Base-by-base conservation (phyloP, 2,329 filamentous ascomycete species). In the Apiospora koreana region DNA sequence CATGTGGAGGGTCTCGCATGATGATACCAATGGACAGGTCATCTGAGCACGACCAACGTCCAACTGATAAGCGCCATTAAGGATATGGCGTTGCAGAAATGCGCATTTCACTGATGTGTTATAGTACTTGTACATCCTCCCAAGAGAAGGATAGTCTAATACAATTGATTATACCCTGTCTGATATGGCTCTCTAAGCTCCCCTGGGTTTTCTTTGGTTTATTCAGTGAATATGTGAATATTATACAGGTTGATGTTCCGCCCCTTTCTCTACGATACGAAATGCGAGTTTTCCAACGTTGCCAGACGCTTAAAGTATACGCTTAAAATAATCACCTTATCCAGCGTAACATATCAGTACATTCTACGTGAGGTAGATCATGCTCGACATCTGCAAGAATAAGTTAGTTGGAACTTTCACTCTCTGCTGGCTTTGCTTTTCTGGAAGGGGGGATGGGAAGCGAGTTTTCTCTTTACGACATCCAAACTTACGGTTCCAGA, bases 261-360 rank as follows among this genome's bases (percentile, higher is more conserved):
- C 1, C 46, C 23, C 46, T 9, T 14, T 48, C n/a, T 23, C n/a
- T 12, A 23, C 12, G 46, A 25, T 23, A 23, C n/a, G 46, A 25
- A 16, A 16, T 43, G 14, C 12, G 14, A 43, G 12, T 43, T 43
- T 8, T 43, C 14, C 41, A 18, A 43, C 41, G 41, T 43, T 16
- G 41, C 41, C 41, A 16, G 41, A 41, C 38, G 41, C 41, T 16
- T 43, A 4, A 18, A 16, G 12, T n/a, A 54, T 16, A 23, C 4
- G 12, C 18, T 21, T 23, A 65, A 16, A 28, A 14, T 18, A 28
- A 9, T 42, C 35, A 45, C 5, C 70, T 28, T 28, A 71, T 21
- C 70, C 70, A 78, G 35, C 54, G 68, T 31, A 73, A 69, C 75
- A 78, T 76, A 45, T 77, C 76, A 9, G 68, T 72, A 65, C 76